phyloP scores from a whole-genome alignment of 768 basidiomycete species.

The Lepiota venenata region DNA sequence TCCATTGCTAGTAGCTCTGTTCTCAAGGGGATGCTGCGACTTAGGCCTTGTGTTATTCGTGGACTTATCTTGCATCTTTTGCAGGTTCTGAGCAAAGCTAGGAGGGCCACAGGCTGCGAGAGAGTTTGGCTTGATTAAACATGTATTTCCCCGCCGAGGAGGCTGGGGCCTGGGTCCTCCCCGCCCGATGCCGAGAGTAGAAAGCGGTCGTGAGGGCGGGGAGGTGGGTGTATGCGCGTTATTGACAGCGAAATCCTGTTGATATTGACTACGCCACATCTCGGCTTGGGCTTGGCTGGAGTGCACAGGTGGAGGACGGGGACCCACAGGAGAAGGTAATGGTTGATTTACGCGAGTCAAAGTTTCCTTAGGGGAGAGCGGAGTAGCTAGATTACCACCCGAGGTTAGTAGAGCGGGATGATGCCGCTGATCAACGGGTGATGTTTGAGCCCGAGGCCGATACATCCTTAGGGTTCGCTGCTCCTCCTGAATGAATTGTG shows the following conservation, averaged over 20 bases:
- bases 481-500: slow-evolving; percentile 17
- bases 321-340: slow-evolving; percentile 11
- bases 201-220: slow-evolving; percentile 17
- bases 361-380: slow-evolving; percentile 1
- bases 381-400: neutral
- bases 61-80: slow-evolving; percentile 17
- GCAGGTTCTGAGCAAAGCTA: slow-evolving; percentile 23
- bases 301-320: slow-evolving; percentile 16
- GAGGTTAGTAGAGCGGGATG: slow-evolving; percentile 2
- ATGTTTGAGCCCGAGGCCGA: slow-evolving; percentile 7
- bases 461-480: slow-evolving; percentile 26
- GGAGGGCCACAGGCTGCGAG: slow-evolving; percentile 3
- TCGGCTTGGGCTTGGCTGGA: slow-evolving; percentile 19
- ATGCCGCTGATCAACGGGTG: slow-evolving; percentile 18
- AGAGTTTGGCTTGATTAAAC: slow-evolving; percentile 19
- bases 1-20: neutral
- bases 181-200: slow-evolving; percentile 20
- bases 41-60: slow-evolving; percentile 1
- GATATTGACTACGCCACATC: slow-evolving; percentile 18
- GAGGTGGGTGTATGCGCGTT: slow-evolving; percentile 12
- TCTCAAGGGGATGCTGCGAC: slow-evolving; percentile 2
- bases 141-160: slow-evolving; percentile 36
- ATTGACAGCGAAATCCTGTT: slow-evolving; percentile 2
- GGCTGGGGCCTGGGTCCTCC: slow-evolving; percentile 28
- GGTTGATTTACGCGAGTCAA: slow-evolving; percentile 16